These are phyloP conservation scores for Boletellus sp. DNA, from an alignment of 768 basidiomycete species.

Conservation along the genomic window DNA sequence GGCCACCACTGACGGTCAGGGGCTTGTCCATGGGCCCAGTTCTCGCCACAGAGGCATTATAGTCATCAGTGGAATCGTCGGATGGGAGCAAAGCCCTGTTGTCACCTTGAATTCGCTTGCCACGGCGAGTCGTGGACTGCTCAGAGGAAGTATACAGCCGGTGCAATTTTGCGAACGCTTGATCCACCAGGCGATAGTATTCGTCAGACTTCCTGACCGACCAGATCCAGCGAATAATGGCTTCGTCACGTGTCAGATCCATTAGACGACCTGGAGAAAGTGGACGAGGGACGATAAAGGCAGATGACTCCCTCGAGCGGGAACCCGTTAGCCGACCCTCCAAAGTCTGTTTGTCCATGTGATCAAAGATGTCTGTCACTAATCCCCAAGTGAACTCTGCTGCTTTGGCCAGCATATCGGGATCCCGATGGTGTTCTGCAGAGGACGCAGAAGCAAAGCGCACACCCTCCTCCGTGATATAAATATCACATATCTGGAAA, in stretches of 20 bases:
- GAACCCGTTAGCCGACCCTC: neutral
- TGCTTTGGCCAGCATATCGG: slow-evolving; percentile 22
- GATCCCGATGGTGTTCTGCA: slow-evolving; percentile 18
- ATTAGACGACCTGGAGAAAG: slow-evolving; percentile 22
- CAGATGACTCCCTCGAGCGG: neutral
- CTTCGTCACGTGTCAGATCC: slow-evolving; percentile 14
- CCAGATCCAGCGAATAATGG: slow-evolving; percentile 21
- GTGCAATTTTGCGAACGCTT: neutral
- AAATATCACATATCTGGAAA: slow-evolving; percentile 21
- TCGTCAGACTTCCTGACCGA: slow-evolving; percentile 15
- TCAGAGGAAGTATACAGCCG: neutral
- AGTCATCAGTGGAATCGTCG: slow-evolving; percentile 12
- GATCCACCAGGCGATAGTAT: neutral
- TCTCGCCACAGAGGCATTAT: neutral
- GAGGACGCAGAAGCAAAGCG: slow-evolving; percentile 24
- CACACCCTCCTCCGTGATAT: slow-evolving; percentile 28
- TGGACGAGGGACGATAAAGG: slow-evolving; percentile 26
- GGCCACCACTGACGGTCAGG: slow-evolving; percentile 1
- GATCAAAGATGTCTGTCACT: slow-evolving; percentile 20
- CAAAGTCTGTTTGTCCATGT: slow-evolving; percentile 5
- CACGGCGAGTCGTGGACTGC: neutral
- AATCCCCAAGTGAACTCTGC: slow-evolving; percentile 18
- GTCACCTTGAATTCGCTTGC: slow-evolving; percentile 8
- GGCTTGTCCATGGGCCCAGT: slow-evolving; percentile 15
- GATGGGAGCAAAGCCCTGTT: slow-evolving; percentile 10